These are phyloP conservation scores for Gardenia jasminoides DNA, from an alignment of 257 asterid species.

Conservation along the genomic window DNA sequence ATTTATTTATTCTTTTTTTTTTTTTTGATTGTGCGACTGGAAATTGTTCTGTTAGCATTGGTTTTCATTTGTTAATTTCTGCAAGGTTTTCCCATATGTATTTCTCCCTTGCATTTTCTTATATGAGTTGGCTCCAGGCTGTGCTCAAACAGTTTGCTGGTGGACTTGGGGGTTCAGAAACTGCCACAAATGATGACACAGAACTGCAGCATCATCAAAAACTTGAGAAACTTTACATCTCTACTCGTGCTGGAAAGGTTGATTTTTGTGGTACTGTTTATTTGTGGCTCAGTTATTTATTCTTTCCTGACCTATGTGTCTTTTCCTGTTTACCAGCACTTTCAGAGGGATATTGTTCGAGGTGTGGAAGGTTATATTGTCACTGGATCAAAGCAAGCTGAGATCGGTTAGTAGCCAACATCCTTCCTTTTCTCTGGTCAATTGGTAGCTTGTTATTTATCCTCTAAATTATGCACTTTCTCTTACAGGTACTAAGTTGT, in stretches of 20 bases:
- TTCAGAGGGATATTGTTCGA: slow-evolving; percentile 96
- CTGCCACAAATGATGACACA: slow-evolving; percentile 60
- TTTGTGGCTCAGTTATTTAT: not conserved
- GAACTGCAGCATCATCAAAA: slow-evolving; percentile 94
- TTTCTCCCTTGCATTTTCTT: slow-evolving; percentile 1
- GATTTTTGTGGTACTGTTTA: not conserved
- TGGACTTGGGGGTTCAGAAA: slow-evolving; percentile 78
- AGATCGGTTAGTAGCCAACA: slow-evolving; percentile 60
- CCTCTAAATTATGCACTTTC: slow-evolving; percentile 9
- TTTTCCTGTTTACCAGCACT: slow-evolving; percentile 63
- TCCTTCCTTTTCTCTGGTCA: slow-evolving; percentile 3
- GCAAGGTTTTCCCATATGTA: not conserved
- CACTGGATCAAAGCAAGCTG: slow-evolving; percentile 95
- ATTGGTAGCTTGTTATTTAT: not conserved
- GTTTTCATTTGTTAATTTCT: not conserved
- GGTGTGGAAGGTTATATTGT: slow-evolving; percentile 98
- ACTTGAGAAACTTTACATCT: slow-evolving; percentile 87
- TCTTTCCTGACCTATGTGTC: not conserved
- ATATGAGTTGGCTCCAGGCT: slow-evolving; percentile 29
- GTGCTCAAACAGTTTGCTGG: slow-evolving; percentile 82
- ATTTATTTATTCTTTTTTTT: not conserved
- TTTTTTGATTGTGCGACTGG: not conserved
- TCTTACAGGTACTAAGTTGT: slow-evolving; percentile 67
- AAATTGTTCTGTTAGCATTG: not conserved
- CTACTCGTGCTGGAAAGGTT: slow-evolving; percentile 99